phyloP scores from a whole-genome alignment of 225 moss, liverwort and hornwort species.

The Pseudisothecium myosuroides region DNA sequence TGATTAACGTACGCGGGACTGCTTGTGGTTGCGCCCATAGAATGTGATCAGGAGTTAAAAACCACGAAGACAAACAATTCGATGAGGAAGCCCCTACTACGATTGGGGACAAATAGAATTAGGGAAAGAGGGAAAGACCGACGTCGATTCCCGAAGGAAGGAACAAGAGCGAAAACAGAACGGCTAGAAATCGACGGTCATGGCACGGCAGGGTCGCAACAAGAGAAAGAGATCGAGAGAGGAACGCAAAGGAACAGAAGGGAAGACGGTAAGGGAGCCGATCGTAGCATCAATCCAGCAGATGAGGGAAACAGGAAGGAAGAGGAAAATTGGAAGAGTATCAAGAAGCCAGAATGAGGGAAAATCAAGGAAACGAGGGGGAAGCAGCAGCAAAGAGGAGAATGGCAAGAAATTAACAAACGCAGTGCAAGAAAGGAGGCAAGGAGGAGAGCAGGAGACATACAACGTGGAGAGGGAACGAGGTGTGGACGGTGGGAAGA shows the following conservation, averaged over 20 bases:
- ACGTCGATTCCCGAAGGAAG: not conserved
- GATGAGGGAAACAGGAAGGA: not conserved
- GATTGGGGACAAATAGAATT: not conserved
- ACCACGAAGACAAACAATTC: not conserved
- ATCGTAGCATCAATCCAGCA: not conserved
- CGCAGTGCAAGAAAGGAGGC: not conserved
- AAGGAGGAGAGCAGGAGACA: not conserved
- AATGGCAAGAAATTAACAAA: not conserved
- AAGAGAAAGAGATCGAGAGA: not conserved
- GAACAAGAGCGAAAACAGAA: not conserved
- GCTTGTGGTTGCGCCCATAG: not conserved
- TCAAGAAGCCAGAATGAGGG: not conserved
- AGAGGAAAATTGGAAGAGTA: not conserved
- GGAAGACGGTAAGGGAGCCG: not conserved
- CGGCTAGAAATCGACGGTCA: not conserved
- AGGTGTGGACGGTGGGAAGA: not conserved
- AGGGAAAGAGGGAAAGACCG: not conserved
- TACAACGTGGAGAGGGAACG: constrained; percentile 29
- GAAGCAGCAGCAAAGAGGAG: not conserved
- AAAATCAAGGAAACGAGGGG: not conserved
- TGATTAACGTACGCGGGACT: not conserved
- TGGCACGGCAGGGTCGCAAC: not conserved
- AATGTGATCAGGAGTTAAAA: not conserved
- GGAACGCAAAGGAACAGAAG: not conserved
- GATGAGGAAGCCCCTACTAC: not conserved